Evolutionary conservation across 2,329 filamentous ascomycete species (phyloP), one percentile per base, ranked within the genome.

Genomic region (Fusarium subtropicale): DNA sequence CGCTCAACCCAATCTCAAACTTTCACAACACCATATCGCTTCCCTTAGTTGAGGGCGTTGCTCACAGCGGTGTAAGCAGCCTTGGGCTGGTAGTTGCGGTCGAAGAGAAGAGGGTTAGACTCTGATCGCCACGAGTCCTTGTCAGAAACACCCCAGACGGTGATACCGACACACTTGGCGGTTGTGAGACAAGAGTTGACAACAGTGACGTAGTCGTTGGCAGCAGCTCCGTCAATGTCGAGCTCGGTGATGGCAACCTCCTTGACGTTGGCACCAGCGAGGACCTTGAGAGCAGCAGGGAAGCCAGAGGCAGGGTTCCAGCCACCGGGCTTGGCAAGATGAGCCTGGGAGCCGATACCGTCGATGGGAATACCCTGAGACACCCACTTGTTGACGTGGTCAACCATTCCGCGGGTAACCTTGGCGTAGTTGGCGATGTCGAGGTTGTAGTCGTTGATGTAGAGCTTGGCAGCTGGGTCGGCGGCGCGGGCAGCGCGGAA

Each of bases 391-490:
- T 86, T 86, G 69, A 93, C 90, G 73, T 89, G 81, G 36, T 75
- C 76, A 7, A 86, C 82, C 81, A 91, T 87, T 47, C 83, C 83
- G 2, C 4, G 20, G 24, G 72, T 80, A 71, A 91, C 86, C 82
- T 93, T 93, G 67, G 84, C 81, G 72, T 85, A 85, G 69, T 72
- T 83, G 20, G 89, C 84, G 44, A 78, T 82, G 79, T 91, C 90
- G 54, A 91, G 85, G 81, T 91, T 91, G 79, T 85, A 88, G 77
- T 93, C 91, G 79, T 93, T 94, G 80, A 93, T 91, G 82, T 92
- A 94, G 39, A 93, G 83, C 79, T 90, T 90, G 4, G 88, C 90
- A 58, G 79, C 73, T 4, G 91, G 89, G 76, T 93, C 91, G 65
- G 89, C 90, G 11, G 83, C 83, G 53, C 87, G 85, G 22, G 91